Base-by-base conservation (phyloP, 768 basidiomycete species). In the Auricularia heimuer region DNA sequence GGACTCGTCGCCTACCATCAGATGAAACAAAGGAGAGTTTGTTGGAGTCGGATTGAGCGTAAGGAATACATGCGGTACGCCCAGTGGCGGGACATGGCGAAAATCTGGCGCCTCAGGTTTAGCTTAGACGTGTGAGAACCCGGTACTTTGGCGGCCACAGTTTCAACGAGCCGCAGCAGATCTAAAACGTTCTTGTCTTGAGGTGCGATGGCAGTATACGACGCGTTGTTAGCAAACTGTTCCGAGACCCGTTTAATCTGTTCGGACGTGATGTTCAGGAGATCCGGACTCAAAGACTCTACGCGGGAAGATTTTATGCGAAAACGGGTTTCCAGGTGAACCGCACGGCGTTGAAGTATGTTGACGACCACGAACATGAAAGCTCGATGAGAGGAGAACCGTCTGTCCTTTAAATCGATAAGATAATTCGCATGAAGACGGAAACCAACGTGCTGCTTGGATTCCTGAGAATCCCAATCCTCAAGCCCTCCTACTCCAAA, bases 401-500 rank as follows among this genome's bases (percentile, higher is more conserved):
- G 4, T 3, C 64, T 35, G 62, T 74, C 70, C 4, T 58, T 4
- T 24, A 70, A 12, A 29, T 72, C 65, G 12, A 75, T 63, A 24
- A 54, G 69, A 39, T 71, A 71, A 6, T 71, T 58, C 1, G 71
- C 73, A 56, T 75, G 74, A 0, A n/a, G n/a, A 18, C 68, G 62
- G 51, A 75, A 68, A 1, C 66, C 64, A 8, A 75, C 14, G 1
- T n/a, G 14, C 1, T 37, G 56, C 7, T n/a, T 12, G 39, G 7
- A 7, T 8, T 8, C 3, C 1, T 71, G 62, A 3, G 33, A 12
- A 0, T 36, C 8, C 11, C 16, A 14, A 47, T 71, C 69, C 4
- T 77, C 71, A 69, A 76, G 74, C 0, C 75, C 74, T 3, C 75
- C 73, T 24, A 73, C 64, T 7, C 75, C 74, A 66, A 63, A 72